A percentile compares a stretch with the other conserved stretches of the same genome.
These are phyloP conservation scores for Thielaviopsis euricoi DNA, from an alignment of 2,329 filamentous ascomycete species.

Conservation along the genomic window DNA sequence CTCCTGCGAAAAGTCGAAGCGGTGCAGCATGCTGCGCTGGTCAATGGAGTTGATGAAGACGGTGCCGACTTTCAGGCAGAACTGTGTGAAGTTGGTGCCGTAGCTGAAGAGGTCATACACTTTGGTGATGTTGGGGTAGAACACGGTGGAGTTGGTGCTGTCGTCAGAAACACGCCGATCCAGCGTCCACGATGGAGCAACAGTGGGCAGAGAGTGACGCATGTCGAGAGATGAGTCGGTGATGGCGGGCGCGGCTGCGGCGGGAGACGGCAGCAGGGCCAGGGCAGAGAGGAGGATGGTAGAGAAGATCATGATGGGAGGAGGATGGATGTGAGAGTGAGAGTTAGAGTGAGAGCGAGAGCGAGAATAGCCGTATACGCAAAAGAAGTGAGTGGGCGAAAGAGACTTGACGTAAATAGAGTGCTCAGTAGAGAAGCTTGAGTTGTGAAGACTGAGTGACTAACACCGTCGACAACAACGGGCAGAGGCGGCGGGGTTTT, in stretches of 20 bases:
- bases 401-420: too few relatives aligned
- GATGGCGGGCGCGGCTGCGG: conserved; percentile 13
- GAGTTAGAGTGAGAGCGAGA: background rate
- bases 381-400: too few relatives aligned
- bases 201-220: too few relatives aligned
- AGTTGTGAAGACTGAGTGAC: background rate
- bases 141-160: background rate
- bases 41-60: conserved; percentile 14
- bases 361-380: background rate
- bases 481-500: background rate
- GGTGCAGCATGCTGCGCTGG: conserved; percentile 18
- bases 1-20: conserved; percentile 16
- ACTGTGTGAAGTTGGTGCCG: conserved; percentile 1
- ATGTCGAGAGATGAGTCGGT: background rate
- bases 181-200: background rate
- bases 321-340: background rate
- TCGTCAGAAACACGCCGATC: background rate
- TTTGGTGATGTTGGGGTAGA: conserved; percentile 8
- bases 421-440: too few relatives aligned
- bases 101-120: conserved; percentile 4
- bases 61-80: conserved; percentile 3
- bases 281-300: conserved; percentile 14
- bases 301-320: conserved; percentile 15
- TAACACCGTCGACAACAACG: background rate
- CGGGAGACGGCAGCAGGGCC: conserved; percentile 13